Base-by-base conservation (phyloP, 1,284 basidiomycete species). In the Tetrapyrgos nigripes region DNA sequence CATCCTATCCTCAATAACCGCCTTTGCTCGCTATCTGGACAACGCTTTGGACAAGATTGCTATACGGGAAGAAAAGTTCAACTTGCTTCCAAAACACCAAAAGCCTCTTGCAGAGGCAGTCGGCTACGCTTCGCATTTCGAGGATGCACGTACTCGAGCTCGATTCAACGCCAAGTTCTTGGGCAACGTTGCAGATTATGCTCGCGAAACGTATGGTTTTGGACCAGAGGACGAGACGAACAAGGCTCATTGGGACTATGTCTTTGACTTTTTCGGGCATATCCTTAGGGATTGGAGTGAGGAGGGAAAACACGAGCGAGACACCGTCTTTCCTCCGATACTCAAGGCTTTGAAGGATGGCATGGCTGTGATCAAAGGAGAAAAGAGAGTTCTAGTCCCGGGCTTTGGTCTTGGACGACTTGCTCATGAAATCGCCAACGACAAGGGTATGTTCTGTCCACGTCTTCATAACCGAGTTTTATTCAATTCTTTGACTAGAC, bases 201-300 rank as follows among this genome's bases (percentile, higher is more conserved):
- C 37, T n/a, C 13, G 37, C 13, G 37, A 40, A 17, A 8, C 17
- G 5, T 40, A 40, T n/a, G 37, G 37, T 9, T 40, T 40, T n/a
- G 6, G 14, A 17, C 6, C 8, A 6, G 37, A n/a, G 17, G 37
- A 40, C 37, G 19, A 17, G 19, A n/a, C 37, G 4, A n/a, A 40
- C 19, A 40, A 6, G 37, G 37, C 17, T 9, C 17, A 56, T 4
- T 45, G 37, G 17, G 14, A 21, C 11, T 27, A 8, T 14, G 82
- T 84, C 27, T 71, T 83, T 21, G 84, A 88, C 66, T 70, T 83
- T 2, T 65, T 90, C 59, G 87, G 86, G 68, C 88, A 89, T 69
- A 85, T 86, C 59, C 77, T 89, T 23, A 76, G 87, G 13, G 87
- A 90, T 66, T 89, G 87, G 87, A 87, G 86, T 63, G 65, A 69